Conservation (phyloP, 768 basidiomycete genomes). For the Russula ochroleuca region DNA sequence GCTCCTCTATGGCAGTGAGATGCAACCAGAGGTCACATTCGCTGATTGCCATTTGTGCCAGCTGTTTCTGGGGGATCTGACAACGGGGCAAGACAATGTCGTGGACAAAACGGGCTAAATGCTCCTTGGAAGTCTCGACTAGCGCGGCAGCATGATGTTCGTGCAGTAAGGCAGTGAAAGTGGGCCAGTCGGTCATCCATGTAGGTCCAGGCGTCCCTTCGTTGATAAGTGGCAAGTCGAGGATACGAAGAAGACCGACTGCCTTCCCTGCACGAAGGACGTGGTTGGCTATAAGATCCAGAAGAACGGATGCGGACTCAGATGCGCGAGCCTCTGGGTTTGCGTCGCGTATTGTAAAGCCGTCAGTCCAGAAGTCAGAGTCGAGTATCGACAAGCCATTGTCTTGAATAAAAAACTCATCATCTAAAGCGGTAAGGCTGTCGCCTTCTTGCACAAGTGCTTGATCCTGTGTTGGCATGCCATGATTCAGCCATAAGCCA, state of each 20-base stretch:
- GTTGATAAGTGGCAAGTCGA: slow-evolving; percentile 36
- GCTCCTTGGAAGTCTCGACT: slow-evolving; percentile 56
- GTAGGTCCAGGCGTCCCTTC: not conserved
- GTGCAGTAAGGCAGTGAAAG: slow-evolving; percentile 18
- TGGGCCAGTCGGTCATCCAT: slow-evolving; percentile 22
- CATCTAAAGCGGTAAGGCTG: slow-evolving; percentile 41
- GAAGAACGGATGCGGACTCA: slow-evolving; percentile 52
- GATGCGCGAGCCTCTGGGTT: slow-evolving; percentile 31
- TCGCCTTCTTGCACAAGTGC: slow-evolving; percentile 6
- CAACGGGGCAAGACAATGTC: slow-evolving; percentile 60
- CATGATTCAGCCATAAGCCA: slow-evolving; percentile 65
- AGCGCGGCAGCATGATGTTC: slow-evolving; percentile 25
- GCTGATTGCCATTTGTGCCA: slow-evolving; percentile 57
- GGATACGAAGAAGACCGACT: slow-evolving; percentile 64
- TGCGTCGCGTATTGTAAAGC: slow-evolving; percentile 53
- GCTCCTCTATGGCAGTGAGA: slow-evolving; percentile 57
- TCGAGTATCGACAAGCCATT: slow-evolving; percentile 54
- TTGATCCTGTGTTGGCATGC: slow-evolving; percentile 49
- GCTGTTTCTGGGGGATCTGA: slow-evolving; percentile 44
- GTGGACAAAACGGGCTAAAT: slow-evolving; percentile 56
- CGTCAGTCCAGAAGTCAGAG: slow-evolving; percentile 77
- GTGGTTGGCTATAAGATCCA: slow-evolving; percentile 54
- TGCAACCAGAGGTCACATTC: slow-evolving; percentile 66
- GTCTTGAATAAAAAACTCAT: slow-evolving; percentile 79
- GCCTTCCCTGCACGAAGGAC: slow-evolving; percentile 72